Evolutionary conservation across 208 protist species (phyloP), one percentile per base, ranked within the genome.

Genomic region (Herpetomonas muscarum): DNA sequence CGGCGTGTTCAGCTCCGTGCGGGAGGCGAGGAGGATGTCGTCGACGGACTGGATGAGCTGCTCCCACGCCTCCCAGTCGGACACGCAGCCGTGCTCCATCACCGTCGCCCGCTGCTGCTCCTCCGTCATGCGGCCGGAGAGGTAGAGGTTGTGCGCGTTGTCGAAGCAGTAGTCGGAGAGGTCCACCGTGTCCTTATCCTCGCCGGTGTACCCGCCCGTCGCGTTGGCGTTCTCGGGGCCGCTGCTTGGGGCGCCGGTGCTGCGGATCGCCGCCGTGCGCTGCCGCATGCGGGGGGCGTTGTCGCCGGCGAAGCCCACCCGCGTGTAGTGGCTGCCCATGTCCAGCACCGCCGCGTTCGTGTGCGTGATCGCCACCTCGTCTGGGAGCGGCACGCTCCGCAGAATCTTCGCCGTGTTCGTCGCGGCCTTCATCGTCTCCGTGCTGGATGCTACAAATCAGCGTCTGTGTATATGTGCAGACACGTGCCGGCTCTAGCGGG

Each of bases 11-110:
- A 76, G 24, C 25, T 92, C 85, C 30, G 74, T 19, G 28, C 45
- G 42, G 64, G 60, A 57, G 2, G 89, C 48, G 34, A 80, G 58
- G 24, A 96, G 37, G 41, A 94, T 77, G 30, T 93, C 70, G 13
- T 79, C 74, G 15, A 95, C 62, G 29, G 74, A 74, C 39, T 79
- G 57, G 21, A 96, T 53, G n/a, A 94, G 63, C 56, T 64, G 50
- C 76, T 96, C 90, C 67, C 87, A 90, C n/a, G 67, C 84, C 15
- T 86, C 80, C 90, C 92, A 97, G 61, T 97, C 77, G 0, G 53
- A 48, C 3, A 95, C 61, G 17, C 73, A 69, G 44, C 90, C 90
- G 13, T 80, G 65, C 49, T 87, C 55, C 36, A 96, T 64, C 12
- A 87, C 74, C n/a, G 52, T 46, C 10, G 54, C 32, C 0, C 88